These are phyloP conservation scores for Curvularia spicifera DNA, from an alignment of 2,329 filamentous ascomycete genomes.

Conservation along the genomic window DNA sequence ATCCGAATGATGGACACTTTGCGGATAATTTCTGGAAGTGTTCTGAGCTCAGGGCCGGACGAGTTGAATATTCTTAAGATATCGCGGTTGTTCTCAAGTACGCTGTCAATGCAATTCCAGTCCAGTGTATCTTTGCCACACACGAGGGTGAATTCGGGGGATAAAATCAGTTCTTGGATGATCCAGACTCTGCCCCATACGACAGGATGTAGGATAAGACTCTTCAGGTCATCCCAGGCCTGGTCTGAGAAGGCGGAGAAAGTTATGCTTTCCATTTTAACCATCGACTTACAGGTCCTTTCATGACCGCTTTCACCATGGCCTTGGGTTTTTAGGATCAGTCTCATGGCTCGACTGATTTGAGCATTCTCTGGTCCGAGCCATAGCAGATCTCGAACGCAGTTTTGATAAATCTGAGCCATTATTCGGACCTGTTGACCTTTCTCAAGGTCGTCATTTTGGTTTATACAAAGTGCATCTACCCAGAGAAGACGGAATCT, in stretches of 20 bases:
- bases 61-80: background rate
- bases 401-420: background rate
- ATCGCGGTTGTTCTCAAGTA: background rate
- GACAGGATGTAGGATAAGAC: background rate
- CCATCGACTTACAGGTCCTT: background rate
- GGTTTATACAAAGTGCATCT: conserved; percentile 4
- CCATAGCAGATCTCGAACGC: background rate
- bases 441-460: background rate
- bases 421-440: background rate
- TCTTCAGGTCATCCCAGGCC: background rate
- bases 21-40: background rate
- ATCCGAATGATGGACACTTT: background rate
- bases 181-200: conserved; percentile 1
- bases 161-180: background rate
- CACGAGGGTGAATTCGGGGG: background rate
- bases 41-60: too few species aligned
- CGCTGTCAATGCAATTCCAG: conserved; percentile 1
- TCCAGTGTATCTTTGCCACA: background rate
- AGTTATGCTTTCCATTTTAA: background rate
- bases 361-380: background rate
- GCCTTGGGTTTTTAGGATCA: background rate
- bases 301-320: background rate
- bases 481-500: background rate
- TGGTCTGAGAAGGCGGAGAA: background rate
- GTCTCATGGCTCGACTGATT: background rate